Evolutionary conservation across 2,329 filamentous ascomycete genomes (phyloP).

Genomic region (Stemphylium beticola): DNA sequence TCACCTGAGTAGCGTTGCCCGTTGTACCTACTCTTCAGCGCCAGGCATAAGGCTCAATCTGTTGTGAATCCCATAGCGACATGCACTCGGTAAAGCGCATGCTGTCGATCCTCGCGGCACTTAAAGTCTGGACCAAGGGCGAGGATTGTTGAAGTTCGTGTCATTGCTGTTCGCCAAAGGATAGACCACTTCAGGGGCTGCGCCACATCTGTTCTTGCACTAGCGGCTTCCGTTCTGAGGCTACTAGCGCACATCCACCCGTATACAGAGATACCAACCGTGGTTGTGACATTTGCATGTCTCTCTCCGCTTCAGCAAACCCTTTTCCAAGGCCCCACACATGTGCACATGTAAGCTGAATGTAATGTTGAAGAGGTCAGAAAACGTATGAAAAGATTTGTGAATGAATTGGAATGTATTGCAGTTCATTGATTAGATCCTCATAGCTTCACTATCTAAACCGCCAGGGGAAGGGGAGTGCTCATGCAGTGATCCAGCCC

Average conservation of each 20-base stretch:
- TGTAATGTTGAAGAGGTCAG: too few relatives aligned
- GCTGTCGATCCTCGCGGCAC: neutral
- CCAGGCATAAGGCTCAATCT: too few relatives aligned
- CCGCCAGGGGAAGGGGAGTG: too few relatives aligned
- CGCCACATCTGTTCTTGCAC: slow-evolving; percentile 10
- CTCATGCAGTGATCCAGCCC: too few relatives aligned
- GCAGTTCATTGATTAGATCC: too few relatives aligned
- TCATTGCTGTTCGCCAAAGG: slow-evolving; percentile 14
- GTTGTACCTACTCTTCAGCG: too few relatives aligned
- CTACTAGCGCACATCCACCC: slow-evolving; percentile 1
- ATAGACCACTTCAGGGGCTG: slow-evolving; percentile 13
- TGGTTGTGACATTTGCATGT: neutral
- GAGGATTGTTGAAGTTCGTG: neutral
- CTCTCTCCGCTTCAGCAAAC: neutral
- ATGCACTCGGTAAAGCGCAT: neutral
- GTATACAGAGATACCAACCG: slow-evolving; percentile 3
- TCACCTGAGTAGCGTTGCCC: too few relatives aligned
- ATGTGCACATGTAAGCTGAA: slow-evolving; percentile 10
- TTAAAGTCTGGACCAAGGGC: neutral
- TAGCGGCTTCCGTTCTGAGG: slow-evolving; percentile 4
- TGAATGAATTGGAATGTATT: too few relatives aligned
- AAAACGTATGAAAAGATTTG: too few relatives aligned
- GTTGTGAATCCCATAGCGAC: neutral
- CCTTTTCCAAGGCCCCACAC: neutral
- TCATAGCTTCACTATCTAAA: too few relatives aligned